Percentiles rank a stretch among this genome's conserved stretches.
phyloP scores from a whole-genome alignment of 2,329 filamentous ascomycete genomes.

The Monilinia vaccinii-corymbosi region DNA sequence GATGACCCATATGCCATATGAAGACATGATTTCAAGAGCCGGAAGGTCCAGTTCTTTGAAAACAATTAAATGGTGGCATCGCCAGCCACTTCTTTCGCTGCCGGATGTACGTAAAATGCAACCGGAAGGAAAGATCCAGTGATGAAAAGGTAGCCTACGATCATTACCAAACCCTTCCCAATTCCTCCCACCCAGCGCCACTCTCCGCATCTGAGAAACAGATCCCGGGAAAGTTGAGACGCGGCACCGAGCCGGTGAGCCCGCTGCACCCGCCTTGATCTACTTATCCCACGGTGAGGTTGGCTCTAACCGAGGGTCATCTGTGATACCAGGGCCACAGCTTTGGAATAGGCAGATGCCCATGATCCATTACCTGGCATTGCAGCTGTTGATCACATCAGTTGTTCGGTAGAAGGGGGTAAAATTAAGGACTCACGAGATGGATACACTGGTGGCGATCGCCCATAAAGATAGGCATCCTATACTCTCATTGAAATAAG shows the following conservation, averaged over 20 bases:
- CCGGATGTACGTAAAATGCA: too few relatives aligned
- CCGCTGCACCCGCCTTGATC: background rate
- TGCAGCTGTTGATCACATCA: constrained; percentile 21
- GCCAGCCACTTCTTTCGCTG: too few relatives aligned
- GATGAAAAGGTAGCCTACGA: constrained; percentile 12
- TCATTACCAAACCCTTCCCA: constrained; percentile 46
- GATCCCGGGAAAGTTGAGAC: background rate
- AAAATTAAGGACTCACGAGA: constrained; percentile 25
- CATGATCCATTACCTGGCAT: constrained; percentile 36
- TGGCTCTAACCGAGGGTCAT: background rate
- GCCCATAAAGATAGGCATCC: constrained; percentile 31
- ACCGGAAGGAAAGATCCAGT: background rate
- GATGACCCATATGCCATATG: too few relatives aligned
- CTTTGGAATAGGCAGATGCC: constrained; percentile 60
- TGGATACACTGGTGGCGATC: constrained; percentile 32
- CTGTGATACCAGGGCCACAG: constrained; percentile 42
- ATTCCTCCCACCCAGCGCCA: constrained; percentile 58
- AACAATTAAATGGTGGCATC: too few relatives aligned
- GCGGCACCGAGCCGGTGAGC: background rate
- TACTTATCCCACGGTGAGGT: background rate
- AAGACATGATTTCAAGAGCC: too few relatives aligned
- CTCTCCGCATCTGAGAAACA: constrained; percentile 31
- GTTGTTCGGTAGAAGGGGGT: background rate
- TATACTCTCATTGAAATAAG: constrained; percentile 28
- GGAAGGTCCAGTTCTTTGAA: too few relatives aligned